Evolutionary conservation across 257 asterid species (phyloP).

Genomic region (Rehmannia glutinosa): DNA sequence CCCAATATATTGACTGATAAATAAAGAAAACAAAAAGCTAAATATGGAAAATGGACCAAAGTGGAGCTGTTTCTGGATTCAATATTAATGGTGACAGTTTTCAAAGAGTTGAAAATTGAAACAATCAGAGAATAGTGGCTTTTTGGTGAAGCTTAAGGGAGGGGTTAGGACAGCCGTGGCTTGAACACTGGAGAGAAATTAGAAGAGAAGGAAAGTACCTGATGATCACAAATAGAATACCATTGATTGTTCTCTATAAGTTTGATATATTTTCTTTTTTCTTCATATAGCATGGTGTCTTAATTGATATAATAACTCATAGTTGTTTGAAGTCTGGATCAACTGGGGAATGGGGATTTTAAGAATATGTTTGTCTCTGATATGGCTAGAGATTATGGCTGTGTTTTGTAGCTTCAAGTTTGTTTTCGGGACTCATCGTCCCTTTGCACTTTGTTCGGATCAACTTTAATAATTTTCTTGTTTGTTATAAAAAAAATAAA

Average conservation of each 20-base stretch:
- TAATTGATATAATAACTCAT: neutral
- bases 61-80: neutral
- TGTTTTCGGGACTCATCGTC: too few relatives aligned
- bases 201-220: neutral
- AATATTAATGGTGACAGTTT: neutral
- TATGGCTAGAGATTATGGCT: too few relatives aligned
- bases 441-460: too few relatives aligned
- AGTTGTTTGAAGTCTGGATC: conserved; percentile 32
- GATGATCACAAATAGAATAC: neutral
- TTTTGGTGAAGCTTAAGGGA: neutral
- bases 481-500: too few relatives aligned
- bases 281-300: neutral
- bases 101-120: neutral
- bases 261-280: neutral
- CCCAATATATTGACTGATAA: neutral
- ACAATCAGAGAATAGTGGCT: neutral
- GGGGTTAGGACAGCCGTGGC: neutral
- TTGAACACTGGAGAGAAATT: too few relatives aligned
- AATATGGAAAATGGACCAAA: neutral
- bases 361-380: too few relatives aligned
- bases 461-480: too few relatives aligned
- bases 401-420: too few relatives aligned
- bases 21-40: neutral
- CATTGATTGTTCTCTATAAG: neutral
- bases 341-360: too few relatives aligned